A percentile compares a stretch with the other conserved stretches of the same genome.
phyloP scores from a whole-genome alignment of 78 protist species.

The Ministeria vibrans region DNA sequence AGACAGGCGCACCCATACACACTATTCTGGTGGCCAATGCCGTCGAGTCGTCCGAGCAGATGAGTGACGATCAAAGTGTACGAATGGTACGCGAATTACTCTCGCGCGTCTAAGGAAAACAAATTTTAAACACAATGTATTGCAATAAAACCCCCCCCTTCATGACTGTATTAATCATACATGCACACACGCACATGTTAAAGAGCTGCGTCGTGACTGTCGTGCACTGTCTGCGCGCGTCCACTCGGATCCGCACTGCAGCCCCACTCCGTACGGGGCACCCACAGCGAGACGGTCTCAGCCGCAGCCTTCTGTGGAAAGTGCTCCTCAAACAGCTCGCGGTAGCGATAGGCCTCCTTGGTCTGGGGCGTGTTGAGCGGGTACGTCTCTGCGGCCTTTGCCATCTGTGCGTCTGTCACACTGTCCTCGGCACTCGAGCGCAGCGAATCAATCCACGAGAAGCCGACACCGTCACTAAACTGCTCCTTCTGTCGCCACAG shows the following conservation, averaged over 20 bases:
- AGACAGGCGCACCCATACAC: conserved; percentile 5
- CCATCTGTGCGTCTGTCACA: conserved; percentile 1
- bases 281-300: conserved; percentile 49
- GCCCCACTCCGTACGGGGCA: conserved; percentile 55
- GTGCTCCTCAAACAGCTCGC: conserved; percentile 50
- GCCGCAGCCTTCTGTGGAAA: conserved; percentile 35
- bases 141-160: too few species aligned
- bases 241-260: conserved; percentile 57
- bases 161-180: too few species aligned
- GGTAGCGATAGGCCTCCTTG: conserved; percentile 83
- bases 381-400: not conserved
- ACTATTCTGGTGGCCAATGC: conserved; percentile 46
- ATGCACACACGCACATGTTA: not conserved
- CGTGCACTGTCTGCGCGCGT: conserved; percentile 24
- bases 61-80: conserved; percentile 27
- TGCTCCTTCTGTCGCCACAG: conserved; percentile 90
- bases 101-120: too few species aligned
- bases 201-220: not conserved
- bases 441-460: conserved; percentile 73
- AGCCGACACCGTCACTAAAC: conserved; percentile 85
- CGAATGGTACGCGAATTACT: too few species aligned
- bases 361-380: conserved; percentile 63
- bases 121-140: too few species aligned
- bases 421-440: not conserved
- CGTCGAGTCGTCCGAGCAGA: conserved; percentile 38